phyloP scores from a whole-genome alignment of 345 rosid species.

The Brassica juncea region DNA sequence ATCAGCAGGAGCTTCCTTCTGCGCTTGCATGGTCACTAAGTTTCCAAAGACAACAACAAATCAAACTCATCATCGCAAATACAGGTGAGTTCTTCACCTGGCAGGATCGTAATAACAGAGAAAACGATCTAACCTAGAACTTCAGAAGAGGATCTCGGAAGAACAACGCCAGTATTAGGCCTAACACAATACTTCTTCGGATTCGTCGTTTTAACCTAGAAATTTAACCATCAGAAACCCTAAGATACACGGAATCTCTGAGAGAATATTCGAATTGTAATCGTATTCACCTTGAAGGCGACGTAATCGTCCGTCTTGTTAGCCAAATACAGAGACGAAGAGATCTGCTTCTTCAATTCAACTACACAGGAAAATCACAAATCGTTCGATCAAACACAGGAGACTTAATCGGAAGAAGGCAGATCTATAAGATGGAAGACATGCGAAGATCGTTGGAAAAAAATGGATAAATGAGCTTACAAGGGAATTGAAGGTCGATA shows the following conservation, averaged over 20 bases:
- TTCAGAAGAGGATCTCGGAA: constrained; percentile 64
- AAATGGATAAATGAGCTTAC: constrained; percentile 37
- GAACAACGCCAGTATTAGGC: constrained; percentile 82
- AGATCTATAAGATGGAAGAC: constrained; percentile 22
- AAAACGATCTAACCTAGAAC: neutral
- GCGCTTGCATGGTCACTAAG: constrained; percentile 94
- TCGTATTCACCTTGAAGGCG: constrained; percentile 67
- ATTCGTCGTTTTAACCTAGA: constrained; percentile 84
- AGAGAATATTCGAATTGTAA: neutral
- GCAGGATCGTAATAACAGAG: neutral
- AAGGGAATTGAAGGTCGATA: constrained; percentile 75
- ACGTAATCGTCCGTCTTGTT: constrained; percentile 69
- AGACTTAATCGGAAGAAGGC: neutral
- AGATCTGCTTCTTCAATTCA: constrained; percentile 83
- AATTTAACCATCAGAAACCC: neutral
- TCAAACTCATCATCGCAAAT: constrained; percentile 15
- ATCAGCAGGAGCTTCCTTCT: constrained; percentile 72
- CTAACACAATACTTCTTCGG: constrained; percentile 88
- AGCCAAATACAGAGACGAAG: constrained; percentile 62
- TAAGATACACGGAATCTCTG: constrained; percentile 11
- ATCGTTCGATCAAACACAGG: constrained; percentile 21
- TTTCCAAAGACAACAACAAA: neutral
- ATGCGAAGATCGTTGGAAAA: neutral
- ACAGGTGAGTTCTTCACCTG: too few relatives aligned
- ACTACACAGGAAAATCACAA: constrained; percentile 40